Evolutionary conservation across 2,329 filamentous ascomycete genomes (phyloP).

Genomic region (Byssoonygena ceratinophila): DNA sequence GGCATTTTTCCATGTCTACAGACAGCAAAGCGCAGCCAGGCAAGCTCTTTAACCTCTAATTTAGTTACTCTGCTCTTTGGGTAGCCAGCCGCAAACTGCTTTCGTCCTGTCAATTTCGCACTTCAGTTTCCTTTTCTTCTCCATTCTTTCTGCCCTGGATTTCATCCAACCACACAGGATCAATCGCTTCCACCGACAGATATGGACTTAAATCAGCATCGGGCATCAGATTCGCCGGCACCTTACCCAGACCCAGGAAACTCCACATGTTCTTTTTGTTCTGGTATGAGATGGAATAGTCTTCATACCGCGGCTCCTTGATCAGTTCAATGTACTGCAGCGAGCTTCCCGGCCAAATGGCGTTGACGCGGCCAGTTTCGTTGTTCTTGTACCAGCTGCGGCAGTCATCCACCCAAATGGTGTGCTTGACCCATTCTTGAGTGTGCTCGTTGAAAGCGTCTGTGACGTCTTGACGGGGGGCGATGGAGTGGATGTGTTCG

Average conservation of each 20-base stretch:
- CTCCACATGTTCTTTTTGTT: constrained; percentile 24
- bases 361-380: constrained; percentile 36
- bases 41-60: too few relatives aligned
- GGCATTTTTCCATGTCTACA: too few relatives aligned
- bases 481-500: constrained; percentile 26
- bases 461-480: constrained; percentile 23
- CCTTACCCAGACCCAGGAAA: constrained; percentile 27
- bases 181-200: constrained; percentile 25
- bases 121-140: background rate
- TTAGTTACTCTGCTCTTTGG: too few relatives aligned
- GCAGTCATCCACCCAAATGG: constrained; percentile 24
- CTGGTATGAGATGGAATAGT: constrained; percentile 32
- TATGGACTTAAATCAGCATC: constrained; percentile 25
- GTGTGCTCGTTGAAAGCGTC: constrained; percentile 28
- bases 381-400: constrained; percentile 26
- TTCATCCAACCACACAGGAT: constrained; percentile 27
- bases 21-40: too few relatives aligned
- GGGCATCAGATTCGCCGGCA: constrained; percentile 21
- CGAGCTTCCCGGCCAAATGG: constrained; percentile 43
- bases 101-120: background rate
- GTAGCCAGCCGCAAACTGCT: background rate
- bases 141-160: constrained; percentile 17
- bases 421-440: constrained; percentile 27
- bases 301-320: constrained; percentile 35
- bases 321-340: constrained; percentile 41